These are phyloP conservation scores for Gracilaria gracilis DNA, from an alignment of 23 red algal genomes.

Conservation along the genomic window DNA sequence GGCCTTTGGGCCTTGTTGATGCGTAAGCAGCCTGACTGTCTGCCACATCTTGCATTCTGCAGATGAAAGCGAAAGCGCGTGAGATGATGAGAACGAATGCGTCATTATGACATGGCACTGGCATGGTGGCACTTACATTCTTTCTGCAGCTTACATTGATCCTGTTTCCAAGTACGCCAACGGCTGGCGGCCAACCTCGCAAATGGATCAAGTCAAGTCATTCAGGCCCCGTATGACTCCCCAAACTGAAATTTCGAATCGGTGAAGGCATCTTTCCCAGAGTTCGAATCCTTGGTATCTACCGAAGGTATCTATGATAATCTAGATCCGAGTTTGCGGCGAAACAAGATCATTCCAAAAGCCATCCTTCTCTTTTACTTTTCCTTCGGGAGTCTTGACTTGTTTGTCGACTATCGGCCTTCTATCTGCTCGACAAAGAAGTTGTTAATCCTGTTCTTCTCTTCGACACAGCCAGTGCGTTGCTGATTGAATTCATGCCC, in stretches of 20 bases:
- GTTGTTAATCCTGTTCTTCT: neutral
- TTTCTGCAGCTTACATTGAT: neutral
- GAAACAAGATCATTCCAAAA: too few species aligned
- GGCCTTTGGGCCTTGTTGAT: too few species aligned
- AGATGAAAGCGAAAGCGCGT: neutral
- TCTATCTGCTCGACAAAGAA: neutral
- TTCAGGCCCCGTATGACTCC: too few species aligned
- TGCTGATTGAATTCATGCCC: neutral
- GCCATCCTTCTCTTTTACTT: too few species aligned
- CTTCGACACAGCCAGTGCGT: neutral
- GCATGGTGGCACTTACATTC: neutral
- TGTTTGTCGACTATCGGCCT: too few species aligned
- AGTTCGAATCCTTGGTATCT: too few species aligned
- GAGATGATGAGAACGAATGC: slow-evolving; percentile 24
- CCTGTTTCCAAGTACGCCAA: too few species aligned
- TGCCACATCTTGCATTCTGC: neutral
- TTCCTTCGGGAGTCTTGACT: too few species aligned
- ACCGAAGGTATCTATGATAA: too few species aligned
- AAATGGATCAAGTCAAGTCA: neutral
- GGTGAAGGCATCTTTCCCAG: too few species aligned
- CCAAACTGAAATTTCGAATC: neutral
- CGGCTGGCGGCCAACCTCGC: too few species aligned
- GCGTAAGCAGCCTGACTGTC: neutral
- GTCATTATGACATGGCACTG: slow-evolving; percentile 42
- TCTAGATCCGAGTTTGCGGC: too few species aligned